Evolutionary conservation across 164 flowering plant genomes (phyloP), one percentile per base, ranked within the genome.

Genomic region (Stephania cephalantha): DNA sequence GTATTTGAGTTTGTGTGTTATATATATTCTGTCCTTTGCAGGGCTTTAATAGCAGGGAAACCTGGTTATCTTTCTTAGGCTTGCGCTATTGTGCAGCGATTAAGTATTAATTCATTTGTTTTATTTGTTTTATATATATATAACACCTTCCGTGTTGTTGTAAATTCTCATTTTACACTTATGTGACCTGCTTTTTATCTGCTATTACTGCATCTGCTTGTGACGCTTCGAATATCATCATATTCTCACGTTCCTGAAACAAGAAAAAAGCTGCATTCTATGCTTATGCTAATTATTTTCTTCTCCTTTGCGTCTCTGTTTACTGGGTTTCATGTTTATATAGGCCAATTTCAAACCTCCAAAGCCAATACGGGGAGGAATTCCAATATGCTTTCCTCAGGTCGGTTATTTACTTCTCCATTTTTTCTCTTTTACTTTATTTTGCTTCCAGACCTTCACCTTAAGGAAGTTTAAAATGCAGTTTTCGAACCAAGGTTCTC

Each of bases 351-450:
- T 88, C 78, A 93, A 90, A 87, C 93, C 97, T 78, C 97, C 93
- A 61, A 95, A 95, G 84, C 81, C 98, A 65, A 93, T 95, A 75
- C 96, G 96, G 63, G 99, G 99, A 53, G 98, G 99, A 55, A 95
- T 95, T 77, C 99, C 99, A 35, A 87, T 95, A 72, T 95, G 98
- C 87, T 95, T 95, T 78, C 98, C 99, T 71, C 99, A 95, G 76
- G 99, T 91, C 83, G 79, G 88, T 83, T 65, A 72, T 78, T 70
- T 31, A 66, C 12, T 9, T 22, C 73, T 42, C 74, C 22, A 29
- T 52, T n/a, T 9, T 75, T 64, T 76, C 55, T 76, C 13, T 55
- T 73, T 63, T 67, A 4, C 61, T 70, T 48, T 69, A 52, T 9
- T 77, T 61, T 18, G 68, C 42, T 72, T 50, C 48, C 53, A 72